Percentiles rank a stretch among this genome's conserved stretches.
Conservation (phyloP, 2,329 filamentous ascomycete genomes). For the Coniosporium tulheliwenetii region DNA sequence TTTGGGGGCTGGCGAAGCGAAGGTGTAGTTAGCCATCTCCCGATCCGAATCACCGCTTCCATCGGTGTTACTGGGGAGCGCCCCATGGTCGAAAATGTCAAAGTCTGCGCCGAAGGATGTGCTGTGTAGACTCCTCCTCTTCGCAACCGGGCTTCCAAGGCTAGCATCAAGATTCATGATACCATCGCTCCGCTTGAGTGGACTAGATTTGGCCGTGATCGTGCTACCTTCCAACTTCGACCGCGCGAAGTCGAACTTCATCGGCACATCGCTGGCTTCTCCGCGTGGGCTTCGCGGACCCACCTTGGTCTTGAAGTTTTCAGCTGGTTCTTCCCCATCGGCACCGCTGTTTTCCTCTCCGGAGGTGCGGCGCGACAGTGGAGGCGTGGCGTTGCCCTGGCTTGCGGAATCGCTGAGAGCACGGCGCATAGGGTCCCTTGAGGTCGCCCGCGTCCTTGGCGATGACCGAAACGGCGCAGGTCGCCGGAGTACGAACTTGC, state of each 20-base stretch:
- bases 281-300: conserved; percentile 11
- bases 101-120: conserved; percentile 49
- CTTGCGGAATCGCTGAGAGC: conserved; percentile 56
- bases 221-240: conserved; percentile 33
- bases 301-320: conserved; percentile 8
- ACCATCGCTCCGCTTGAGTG: conserved; percentile 81
- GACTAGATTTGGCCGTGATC: conserved; percentile 53
- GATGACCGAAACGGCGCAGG: conserved; percentile 37
- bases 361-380: conserved; percentile 29
- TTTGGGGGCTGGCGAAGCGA: conserved; percentile 7
- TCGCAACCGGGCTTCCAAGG: conserved; percentile 74
- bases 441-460: conserved; percentile 50
- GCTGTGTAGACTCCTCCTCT: conserved; percentile 75
- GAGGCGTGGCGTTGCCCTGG: conserved; percentile 50
- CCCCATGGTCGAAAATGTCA: conserved; percentile 57
- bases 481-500: conserved; percentile 34
- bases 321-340: conserved; percentile 14
- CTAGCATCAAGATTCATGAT: conserved; percentile 72
- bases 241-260: conserved; percentile 30
- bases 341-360: conserved; percentile 25
- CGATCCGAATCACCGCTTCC: conserved; percentile 8
- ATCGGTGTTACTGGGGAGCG: not conserved
- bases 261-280: conserved; percentile 26
- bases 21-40: conserved; percentile 15
- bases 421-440: conserved; percentile 69